Evolutionary conservation across 257 asterid species (phyloP), one percentile per base, ranked within the genome.

Genomic region (Nicotiana knightiana): DNA sequence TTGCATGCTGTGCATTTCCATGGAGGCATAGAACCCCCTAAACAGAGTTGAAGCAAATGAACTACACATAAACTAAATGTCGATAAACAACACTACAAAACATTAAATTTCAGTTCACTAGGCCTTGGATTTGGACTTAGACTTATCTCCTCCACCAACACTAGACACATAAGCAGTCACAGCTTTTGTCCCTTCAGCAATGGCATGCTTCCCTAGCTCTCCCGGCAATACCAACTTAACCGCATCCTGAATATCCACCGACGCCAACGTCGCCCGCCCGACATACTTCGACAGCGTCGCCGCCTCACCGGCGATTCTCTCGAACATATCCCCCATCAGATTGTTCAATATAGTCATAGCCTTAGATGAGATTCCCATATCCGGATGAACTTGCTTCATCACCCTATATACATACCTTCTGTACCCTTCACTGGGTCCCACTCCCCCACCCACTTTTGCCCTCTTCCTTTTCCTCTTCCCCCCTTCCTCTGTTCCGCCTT

Each of bases 331-430:
- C 5, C 63, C 51, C 95, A 93, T 92, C 86, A 90, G n/a, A 76
- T 93, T 95, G 81, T 93, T 88, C 2, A 93, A 33, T 0, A 93
- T 75, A 59, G 91, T 87, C 97, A 95, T 95, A 1, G 97, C 97
- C 83, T 87, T 91, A 0, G 92, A 86, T 15, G 97, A 90, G 1
- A 95, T 91, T 9, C 95, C 97, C 89, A 90, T 61, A 0, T 91
- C 98, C 3, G 98, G 98, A 15, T 95, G 98, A 71, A 95, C 99
- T 79, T 95, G 97, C 82, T 93, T 95, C 97, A 93, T 73, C 79
- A 95, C 97, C 87, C 66, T 88, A 24, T n/a, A 88, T 71, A 93
- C 86, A 9, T 95, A 93, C 76, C 86, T 91, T 83, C 90, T 90
- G 81, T 90, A 93, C 86, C 89, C 93, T 16, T 51, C 90, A 2